phyloP scores from a whole-genome alignment of 257 asterid genomes.

The Buddleja alternifolia region DNA sequence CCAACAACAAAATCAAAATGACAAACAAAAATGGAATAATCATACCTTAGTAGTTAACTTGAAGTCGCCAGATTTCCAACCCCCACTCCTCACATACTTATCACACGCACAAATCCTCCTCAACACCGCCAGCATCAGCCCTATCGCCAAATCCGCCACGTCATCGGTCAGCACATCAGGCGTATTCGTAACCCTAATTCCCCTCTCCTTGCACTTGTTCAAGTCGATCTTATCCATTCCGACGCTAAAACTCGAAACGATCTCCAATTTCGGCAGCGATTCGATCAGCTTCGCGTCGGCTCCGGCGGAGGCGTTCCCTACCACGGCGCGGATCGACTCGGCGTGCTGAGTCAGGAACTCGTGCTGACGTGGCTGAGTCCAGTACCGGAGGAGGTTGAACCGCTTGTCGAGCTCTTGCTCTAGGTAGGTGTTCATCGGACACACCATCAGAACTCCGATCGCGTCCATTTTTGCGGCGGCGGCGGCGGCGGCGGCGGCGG shows the following conservation, averaged over 20 bases:
- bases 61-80: constrained; percentile 67
- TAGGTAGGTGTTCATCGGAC: constrained; percentile 60
- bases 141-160: constrained; percentile 90
- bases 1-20: background rate
- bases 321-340: constrained; percentile 68
- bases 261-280: constrained; percentile 72
- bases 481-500: constrained; percentile 10
- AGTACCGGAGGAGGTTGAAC: constrained; percentile 68
- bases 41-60: constrained; percentile 72
- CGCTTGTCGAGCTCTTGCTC: constrained; percentile 72
- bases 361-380: constrained; percentile 50
- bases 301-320: constrained; percentile 56
- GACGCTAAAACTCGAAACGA: constrained; percentile 71
- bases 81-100: constrained; percentile 64
- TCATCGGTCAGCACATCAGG: constrained; percentile 94
- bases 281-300: constrained; percentile 62
- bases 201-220: constrained; percentile 68
- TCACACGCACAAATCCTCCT: constrained; percentile 73
- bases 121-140: constrained; percentile 66
- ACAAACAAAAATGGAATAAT: background rate
- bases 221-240: constrained; percentile 86
- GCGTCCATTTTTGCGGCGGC: constrained; percentile 49
- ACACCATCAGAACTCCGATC: constrained; percentile 64
- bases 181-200: constrained; percentile 83
- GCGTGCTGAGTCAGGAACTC: constrained; percentile 59